These are phyloP conservation scores for Cercospora berteroae DNA, from an alignment of 2,329 filamentous ascomycete species.

Conservation along the genomic window DNA sequence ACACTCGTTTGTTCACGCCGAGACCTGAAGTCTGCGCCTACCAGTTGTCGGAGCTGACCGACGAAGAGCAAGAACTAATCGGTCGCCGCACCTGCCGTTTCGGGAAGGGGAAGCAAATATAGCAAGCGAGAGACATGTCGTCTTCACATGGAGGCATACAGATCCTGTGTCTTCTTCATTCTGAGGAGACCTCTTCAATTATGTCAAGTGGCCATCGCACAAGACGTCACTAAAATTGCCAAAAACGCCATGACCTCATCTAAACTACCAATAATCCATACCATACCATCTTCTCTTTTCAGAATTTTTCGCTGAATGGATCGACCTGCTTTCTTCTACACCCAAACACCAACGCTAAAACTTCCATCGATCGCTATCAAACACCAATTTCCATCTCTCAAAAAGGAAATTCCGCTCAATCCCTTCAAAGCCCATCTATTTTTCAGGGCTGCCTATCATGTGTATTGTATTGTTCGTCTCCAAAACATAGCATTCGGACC, in stretches of 20 bases:
- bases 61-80: background rate
- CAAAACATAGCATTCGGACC: constrained; percentile 62
- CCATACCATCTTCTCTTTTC: background rate
- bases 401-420: background rate
- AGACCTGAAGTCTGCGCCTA: constrained; percentile 4
- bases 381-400: background rate
- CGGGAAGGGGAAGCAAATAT: background rate
- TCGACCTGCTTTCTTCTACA: constrained; percentile 6
- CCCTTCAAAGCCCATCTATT: background rate
- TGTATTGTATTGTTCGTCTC: constrained; percentile 18
- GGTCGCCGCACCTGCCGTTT: constrained; percentile 9
- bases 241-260: background rate
- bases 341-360: constrained; percentile 19
- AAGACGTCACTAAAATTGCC: background rate
- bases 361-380: background rate
- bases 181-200: background rate
- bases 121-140: background rate
- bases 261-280: background rate
- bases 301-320: background rate
- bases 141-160: background rate
- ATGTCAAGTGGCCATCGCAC: background rate
- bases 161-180: background rate
- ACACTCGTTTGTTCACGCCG: background rate
- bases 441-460: background rate
- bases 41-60: constrained; percentile 1